Evolutionary conservation across 2,329 filamentous ascomycete species (phyloP), one percentile per base, ranked within the genome.

Genomic region (Cytospora leucostoma): DNA sequence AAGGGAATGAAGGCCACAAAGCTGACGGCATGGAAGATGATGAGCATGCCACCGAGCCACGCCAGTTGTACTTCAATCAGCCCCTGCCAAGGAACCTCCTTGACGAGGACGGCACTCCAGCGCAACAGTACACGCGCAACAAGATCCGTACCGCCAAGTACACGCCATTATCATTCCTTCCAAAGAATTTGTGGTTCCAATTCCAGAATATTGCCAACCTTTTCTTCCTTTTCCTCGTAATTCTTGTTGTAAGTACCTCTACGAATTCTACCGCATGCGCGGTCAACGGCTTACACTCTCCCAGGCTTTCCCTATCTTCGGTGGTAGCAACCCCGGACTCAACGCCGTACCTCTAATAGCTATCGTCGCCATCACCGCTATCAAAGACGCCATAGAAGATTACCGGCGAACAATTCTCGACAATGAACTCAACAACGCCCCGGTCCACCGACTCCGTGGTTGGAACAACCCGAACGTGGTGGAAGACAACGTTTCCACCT

Each of bases 101-200:
- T 70, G 92, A 97, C 72, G 91, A 95, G 66, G 87, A 96, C 54
- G 95, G 93, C 40, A 83, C 86, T 64, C 90, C 93, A 2, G 75
- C 80, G 60, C 81, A 85, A 63, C 80, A 85, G 27, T 99, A 89
- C 75, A 84, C 91, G 56, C 84, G 94, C 69, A 99, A 99, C 82
- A 99, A 99, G 82, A 97, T 99, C 75, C 86, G 96, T 70, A 99
- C 95, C 3, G 92, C 95, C 65, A 99, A 98, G 78, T 99, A 99
- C 76, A 99, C 95, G 8, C 90, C 96, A 10, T 77, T 99, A 67
- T 96, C 91, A 65, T 99, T 99, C 77, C 77, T 99, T 34, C 95
- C 95, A 15, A 98, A 98, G 80, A 98, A 99, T 77, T 74, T 99
- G 72, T 99, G 89, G 87, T 92, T 96, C 68, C 96, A 99, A 77